These are phyloP conservation scores for Bolboschoenoplectus hybrid DNA, from an alignment of 202 grass and related monocot genomes.

Conservation along the genomic window DNA sequence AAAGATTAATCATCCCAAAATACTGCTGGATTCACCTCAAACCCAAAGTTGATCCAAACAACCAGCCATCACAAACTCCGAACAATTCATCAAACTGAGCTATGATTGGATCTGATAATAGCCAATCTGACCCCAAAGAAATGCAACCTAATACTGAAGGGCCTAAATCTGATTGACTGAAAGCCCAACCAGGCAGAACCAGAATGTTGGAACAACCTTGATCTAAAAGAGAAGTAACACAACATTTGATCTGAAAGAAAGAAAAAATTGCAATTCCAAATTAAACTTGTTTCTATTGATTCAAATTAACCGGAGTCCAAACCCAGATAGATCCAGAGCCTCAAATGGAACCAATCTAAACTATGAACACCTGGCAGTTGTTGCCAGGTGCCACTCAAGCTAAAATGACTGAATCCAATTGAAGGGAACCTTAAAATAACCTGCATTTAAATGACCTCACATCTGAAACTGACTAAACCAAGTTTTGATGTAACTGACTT, in stretches of 20 bases:
- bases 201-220: not conserved
- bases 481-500: not conserved
- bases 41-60: not conserved
- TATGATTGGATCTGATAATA: not conserved
- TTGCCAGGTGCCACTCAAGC: not conserved
- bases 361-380: not conserved
- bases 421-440: not conserved
- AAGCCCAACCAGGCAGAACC: not conserved
- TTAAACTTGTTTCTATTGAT: no score
- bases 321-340: not conserved
- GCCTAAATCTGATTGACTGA: not conserved
- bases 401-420: not conserved
- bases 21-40: not conserved
- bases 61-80: not conserved
- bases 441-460: not conserved
- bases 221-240: not conserved
- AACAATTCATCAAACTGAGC: not conserved
- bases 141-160: not conserved
- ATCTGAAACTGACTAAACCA: conserved; percentile 4
- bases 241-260: not conserved
- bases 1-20: not conserved
- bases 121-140: not conserved
- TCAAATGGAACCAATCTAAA: not conserved
- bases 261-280: not conserved
- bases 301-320: not conserved